Conservation (phyloP, 176 grass and related monocot species). For the Leersia perrieri region DNA sequence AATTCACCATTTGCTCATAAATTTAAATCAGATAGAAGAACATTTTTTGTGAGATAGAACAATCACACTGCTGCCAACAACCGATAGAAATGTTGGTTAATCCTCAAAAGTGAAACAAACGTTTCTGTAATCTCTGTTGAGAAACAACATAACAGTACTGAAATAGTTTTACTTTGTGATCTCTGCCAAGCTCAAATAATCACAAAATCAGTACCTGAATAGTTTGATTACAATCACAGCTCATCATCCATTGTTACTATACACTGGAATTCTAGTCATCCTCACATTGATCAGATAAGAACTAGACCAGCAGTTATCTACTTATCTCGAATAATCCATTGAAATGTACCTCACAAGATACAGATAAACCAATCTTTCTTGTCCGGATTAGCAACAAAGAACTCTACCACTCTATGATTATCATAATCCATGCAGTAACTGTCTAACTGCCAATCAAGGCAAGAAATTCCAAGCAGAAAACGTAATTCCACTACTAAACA, state of each 20-base stretch:
- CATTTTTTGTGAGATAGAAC: neutral
- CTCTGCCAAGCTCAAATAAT: neutral
- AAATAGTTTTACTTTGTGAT: neutral
- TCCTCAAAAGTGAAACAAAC: neutral
- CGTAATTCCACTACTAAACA: no score
- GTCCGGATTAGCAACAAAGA: neutral
- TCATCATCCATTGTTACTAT: neutral
- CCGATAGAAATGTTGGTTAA: neutral
- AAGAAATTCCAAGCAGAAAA: neutral
- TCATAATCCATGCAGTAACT: neutral
- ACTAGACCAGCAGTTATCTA: neutral
- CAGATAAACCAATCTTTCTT: neutral
- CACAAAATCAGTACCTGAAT: neutral
- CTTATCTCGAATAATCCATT: neutral
- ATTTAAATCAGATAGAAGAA: neutral
- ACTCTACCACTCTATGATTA: neutral
- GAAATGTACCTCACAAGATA: neutral
- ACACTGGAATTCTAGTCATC: neutral
- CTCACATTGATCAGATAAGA: neutral
- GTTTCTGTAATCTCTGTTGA: neutral
- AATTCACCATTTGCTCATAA: neutral
- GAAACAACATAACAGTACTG: no score
- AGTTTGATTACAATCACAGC: neutral
- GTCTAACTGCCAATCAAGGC: neutral
- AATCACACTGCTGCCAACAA: neutral